Base-by-base conservation (phyloP, 768 basidiomycete genomes). In the Lyophyllum atratum region DNA sequence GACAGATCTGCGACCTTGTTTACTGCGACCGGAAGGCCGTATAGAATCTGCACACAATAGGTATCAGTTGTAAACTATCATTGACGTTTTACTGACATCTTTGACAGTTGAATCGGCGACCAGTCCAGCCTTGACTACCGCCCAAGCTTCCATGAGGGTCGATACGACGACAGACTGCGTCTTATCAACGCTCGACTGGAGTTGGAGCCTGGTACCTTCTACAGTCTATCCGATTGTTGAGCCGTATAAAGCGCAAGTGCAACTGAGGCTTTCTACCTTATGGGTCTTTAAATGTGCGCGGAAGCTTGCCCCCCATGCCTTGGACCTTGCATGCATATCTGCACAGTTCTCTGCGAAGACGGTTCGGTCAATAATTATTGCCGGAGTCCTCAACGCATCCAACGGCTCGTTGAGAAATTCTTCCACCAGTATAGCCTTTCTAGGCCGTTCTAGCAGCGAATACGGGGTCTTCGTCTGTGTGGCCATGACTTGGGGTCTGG, bases 271-370 rank as follows among this genome's bases (percentile, higher is more conserved):
- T 33, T 52, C 25, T 66, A 86, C 89, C 79, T 92, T 92, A 68
- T 92, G 89, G 0, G 89, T 90, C 73, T 95, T 95, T 51, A 95
- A 79, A 70, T 95, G 93, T 4, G 87, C 90, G 47, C 93, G 78
- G 70, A 95, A 94, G 9, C 66, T 75, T 15, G 89, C 85, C 2
- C 85, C 86, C 81, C 87, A 89, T 25, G 78, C 76, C 53, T 77
- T 77, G 14, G 89, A 84, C 40, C 83, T 85, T 48, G 75, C 68
- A 61, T 89, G 87, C 87, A 95, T 92, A 55, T 69, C 74, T 11
- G 80, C 80, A 69, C 91, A 93, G 68, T 95, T 95, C 28, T 78
- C 70, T 33, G 82, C 82, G 69, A 94, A 93, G 9, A 85, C 60
- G 9, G 80, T 78, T 24, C 89, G 82, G 72, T 95, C 90, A 60